Evolutionary conservation across 805 yeast genomes (phyloP), one percentile per base, ranked within the genome.

Genomic region (Candida berthetii): DNA sequence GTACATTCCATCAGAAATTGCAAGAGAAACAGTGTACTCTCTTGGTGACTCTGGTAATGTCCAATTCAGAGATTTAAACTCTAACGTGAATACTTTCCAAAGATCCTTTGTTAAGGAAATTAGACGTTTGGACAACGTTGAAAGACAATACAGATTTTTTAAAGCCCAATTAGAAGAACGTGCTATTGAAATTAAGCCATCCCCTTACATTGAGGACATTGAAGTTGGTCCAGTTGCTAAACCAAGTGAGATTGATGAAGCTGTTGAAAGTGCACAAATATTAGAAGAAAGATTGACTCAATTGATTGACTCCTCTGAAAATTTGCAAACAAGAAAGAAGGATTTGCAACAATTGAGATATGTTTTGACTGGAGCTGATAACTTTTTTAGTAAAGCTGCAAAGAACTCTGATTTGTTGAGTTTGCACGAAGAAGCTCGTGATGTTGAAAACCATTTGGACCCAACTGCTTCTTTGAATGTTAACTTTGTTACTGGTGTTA

Each of bases 41-140:
- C 69, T 93, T 33, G 99, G 99, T 14, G 86, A 87, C 55, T 69
- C 87, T 55, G 95, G 96, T 28, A 66, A 79, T 45, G 78, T 93
- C 24, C 96, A 95, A 60, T 89, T 93, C 64, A 74, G 96, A 44
- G 99, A 93, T 62, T 72, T 91, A 68, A 93, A 93, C 65, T 67
- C 81, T 39, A 80, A 82, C 53, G 85, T 87, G 37, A 82, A 80
- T 51, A 74, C 86, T 27, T 93, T 93, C 68, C 98, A 91, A 67
- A 76, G 99, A 49, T 72, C 93, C 3, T 93, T 85, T 60, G 97
- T 93, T 45, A 79, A 81, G 55, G 98, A 93, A 55, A 82, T 88
- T 49, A 79, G 96, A 57, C 74, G 78, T 44, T 70, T 86, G 42
- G 97, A 90, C 62, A 85, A 88, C 57, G 78, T 84, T 16, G 86